Conservation (phyloP, 2,329 filamentous ascomycete species). For the Thelonectria blattea region DNA sequence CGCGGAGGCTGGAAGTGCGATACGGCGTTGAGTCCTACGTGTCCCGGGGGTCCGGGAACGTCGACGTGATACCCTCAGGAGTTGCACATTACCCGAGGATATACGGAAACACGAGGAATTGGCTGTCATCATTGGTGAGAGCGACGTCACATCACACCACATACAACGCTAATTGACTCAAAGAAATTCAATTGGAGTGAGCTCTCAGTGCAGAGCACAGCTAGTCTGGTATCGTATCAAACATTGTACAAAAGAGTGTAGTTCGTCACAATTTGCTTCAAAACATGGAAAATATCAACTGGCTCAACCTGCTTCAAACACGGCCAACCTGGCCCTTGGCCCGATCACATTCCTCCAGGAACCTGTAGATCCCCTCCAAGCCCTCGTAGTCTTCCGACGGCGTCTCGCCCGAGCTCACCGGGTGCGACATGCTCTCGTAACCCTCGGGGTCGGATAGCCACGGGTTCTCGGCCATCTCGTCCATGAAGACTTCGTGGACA, state of each 20-base stretch:
- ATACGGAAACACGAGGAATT: neutral
- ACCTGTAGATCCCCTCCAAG: conserved; percentile 63
- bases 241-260: conserved; percentile 35
- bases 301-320: conserved; percentile 22
- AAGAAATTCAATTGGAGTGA: conserved; percentile 32
- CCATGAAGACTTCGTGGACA: conserved; percentile 48
- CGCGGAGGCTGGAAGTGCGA: neutral
- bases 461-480: conserved; percentile 53
- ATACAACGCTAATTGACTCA: conserved; percentile 18
- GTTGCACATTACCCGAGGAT: neutral
- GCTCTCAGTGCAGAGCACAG: conserved; percentile 25
- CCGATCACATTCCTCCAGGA: conserved; percentile 64
- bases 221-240: conserved; percentile 26
- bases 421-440: conserved; percentile 58
- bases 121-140: conserved; percentile 2
- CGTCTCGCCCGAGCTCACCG: conserved; percentile 51
- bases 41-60: neutral
- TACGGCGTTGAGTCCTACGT: neutral
- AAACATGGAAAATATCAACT: conserved; percentile 16
- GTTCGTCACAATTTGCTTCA: conserved; percentile 28
- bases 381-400: conserved; percentile 59
- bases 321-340: conserved; percentile 43
- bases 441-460: conserved; percentile 57
- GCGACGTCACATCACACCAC: neutral
- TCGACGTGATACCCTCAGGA: neutral